These are phyloP conservation scores for Gymnopus androsaceus DNA, from an alignment of 1,284 basidiomycete species.

Conservation along the genomic window DNA sequence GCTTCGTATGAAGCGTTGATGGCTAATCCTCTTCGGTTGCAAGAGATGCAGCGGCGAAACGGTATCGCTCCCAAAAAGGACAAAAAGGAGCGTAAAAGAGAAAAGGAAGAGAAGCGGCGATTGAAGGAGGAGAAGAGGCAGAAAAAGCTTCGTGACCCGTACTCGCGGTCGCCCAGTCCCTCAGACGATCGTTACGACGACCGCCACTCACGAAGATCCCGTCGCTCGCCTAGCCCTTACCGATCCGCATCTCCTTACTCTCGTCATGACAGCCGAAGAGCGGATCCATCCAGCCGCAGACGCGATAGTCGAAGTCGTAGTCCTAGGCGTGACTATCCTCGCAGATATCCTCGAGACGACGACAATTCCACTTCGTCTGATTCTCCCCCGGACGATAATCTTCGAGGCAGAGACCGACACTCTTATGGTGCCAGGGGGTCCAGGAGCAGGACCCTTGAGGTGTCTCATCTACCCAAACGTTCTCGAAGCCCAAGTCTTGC, in stretches of 20 bases:
- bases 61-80: slow-evolving; percentile 78
- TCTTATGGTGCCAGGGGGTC: slow-evolving; percentile 16
- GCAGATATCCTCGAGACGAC: background rate
- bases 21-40: slow-evolving; percentile 87
- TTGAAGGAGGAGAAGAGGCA: slow-evolving; percentile 50
- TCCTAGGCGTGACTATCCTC: slow-evolving; percentile 16
- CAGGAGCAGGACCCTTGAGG: slow-evolving; percentile 30
- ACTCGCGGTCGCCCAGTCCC: slow-evolving; percentile 29
- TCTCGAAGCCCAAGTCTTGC: slow-evolving; percentile 27
- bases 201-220: slow-evolving; percentile 16
- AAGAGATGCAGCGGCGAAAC: slow-evolving; percentile 76
- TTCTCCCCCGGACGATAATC: slow-evolving; percentile 10
- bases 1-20: slow-evolving; percentile 88
- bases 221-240: slow-evolving; percentile 7
- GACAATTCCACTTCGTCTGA: slow-evolving; percentile 1
- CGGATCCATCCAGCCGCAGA: slow-evolving; percentile 17
- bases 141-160: slow-evolving; percentile 8
- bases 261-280: background rate
- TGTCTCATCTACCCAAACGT: slow-evolving; percentile 22
- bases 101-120: slow-evolving; percentile 58
- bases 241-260: background rate
- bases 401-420: slow-evolving; percentile 14
- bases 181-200: slow-evolving; percentile 26
- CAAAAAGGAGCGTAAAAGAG: slow-evolving; percentile 69
- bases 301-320: slow-evolving; percentile 33